These are phyloP conservation scores for Castanopsis chinensis DNA, from an alignment of 306 rosid species.

Conservation along the genomic window DNA sequence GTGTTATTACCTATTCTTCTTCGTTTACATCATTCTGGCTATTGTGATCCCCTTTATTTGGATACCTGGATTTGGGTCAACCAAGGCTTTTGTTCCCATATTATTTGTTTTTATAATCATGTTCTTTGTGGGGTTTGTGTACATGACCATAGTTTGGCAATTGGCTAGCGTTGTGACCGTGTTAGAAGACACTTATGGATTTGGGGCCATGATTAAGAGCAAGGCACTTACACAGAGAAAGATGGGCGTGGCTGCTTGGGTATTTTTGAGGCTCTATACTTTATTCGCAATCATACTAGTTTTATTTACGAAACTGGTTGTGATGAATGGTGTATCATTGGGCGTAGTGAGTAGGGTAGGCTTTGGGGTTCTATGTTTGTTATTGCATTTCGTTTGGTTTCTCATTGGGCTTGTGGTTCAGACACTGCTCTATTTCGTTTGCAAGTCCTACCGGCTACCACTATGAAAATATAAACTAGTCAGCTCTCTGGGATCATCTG, in stretches of 20 bases:
- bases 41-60: not conserved
- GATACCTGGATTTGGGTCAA: not conserved
- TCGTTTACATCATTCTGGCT: constrained; percentile 32
- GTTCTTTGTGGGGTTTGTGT: constrained; percentile 46
- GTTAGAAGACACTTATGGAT: constrained; percentile 60
- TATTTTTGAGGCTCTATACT: constrained; percentile 19
- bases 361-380: constrained; percentile 43
- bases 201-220: constrained; percentile 70
- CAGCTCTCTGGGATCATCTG: constrained; percentile 67
- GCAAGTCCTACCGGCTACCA: constrained; percentile 90
- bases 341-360: constrained; percentile 12
- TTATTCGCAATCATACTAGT: constrained; percentile 4
- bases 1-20: constrained; percentile 36
- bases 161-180: constrained; percentile 65
- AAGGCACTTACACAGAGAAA: constrained; percentile 56
- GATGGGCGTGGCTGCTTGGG: constrained; percentile 25
- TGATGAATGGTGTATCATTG: constrained; percentile 27
- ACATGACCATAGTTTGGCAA: constrained; percentile 63
- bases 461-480: constrained; percentile 72
- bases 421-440: constrained; percentile 73
- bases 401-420: constrained; percentile 52
- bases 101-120: not conserved
- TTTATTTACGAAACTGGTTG: constrained; percentile 42
- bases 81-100: rapidly evolving
- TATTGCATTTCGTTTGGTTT: constrained; percentile 36